Percentiles rank a stretch among this genome's conserved stretches.
These are phyloP conservation scores for Acacia confusa DNA, from an alignment of 306 rosid species.

Conservation along the genomic window DNA sequence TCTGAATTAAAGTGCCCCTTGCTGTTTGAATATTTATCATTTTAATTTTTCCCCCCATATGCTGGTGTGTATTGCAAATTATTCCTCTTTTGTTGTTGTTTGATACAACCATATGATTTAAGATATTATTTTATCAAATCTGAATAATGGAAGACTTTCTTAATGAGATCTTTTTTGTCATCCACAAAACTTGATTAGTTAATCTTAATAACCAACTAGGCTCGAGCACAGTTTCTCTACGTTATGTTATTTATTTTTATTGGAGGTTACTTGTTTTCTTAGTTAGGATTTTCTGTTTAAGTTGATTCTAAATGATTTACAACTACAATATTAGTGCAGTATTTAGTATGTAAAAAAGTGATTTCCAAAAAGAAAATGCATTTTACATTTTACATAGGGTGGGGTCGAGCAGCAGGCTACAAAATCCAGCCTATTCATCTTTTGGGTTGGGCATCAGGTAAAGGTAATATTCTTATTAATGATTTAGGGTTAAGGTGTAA, in stretches of 20 bases:
- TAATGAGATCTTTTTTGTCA: background rate
- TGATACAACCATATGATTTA: background rate
- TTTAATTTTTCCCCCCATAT: background rate
- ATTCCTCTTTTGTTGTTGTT: background rate
- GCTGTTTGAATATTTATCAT: background rate
- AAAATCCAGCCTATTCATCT: too few relatives aligned
- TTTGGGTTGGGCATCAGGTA: too few relatives aligned
- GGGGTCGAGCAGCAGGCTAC: too few relatives aligned
- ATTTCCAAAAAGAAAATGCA: too few relatives aligned
- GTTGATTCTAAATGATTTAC: background rate
- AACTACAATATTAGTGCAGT: background rate
- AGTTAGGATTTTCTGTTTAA: background rate
- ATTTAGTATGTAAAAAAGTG: background rate
- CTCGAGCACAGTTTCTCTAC: background rate
- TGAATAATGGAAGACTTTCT: background rate
- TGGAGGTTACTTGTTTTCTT: background rate
- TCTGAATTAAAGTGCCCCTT: background rate
- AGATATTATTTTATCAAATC: background rate
- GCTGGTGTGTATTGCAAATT: background rate
- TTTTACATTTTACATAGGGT: too few relatives aligned
- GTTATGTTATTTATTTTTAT: background rate
- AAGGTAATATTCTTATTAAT: too few relatives aligned
- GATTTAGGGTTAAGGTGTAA: too few relatives aligned
- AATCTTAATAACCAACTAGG: background rate
- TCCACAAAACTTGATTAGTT: background rate